These are phyloP conservation scores for Chenopodium berlandieri DNA, from an alignment of 148 eudicot genomes.

Conservation along the genomic window DNA sequence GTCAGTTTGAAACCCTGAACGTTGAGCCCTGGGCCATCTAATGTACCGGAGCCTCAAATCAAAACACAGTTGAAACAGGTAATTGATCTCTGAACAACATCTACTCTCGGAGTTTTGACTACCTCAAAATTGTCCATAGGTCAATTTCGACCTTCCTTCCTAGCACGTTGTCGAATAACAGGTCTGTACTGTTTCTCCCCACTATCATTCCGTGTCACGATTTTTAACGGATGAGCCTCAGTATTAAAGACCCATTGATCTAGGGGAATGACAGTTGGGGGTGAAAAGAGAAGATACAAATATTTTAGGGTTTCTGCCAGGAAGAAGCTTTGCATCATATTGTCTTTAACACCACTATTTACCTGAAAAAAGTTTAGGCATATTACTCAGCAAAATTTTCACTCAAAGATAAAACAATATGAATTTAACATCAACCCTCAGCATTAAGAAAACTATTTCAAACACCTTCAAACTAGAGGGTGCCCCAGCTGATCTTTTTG, in stretches of 20 bases:
- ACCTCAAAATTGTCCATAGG: conserved; percentile 15
- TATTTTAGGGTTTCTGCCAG: conserved; percentile 87
- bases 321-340: conserved; percentile 95
- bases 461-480: not conserved
- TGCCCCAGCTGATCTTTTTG: too few relatives aligned
- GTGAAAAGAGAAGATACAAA: conserved; percentile 81
- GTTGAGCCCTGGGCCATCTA: conserved; percentile 5
- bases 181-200: conserved; percentile 40
- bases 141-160: conserved; percentile 64
- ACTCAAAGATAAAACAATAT: not conserved
- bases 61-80: not conserved
- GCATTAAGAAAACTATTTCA: too few relatives aligned
- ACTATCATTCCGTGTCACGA: conserved; percentile 45
- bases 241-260: conserved; percentile 94
- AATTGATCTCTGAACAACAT: conserved; percentile 17
- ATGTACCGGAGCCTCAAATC: not conserved
- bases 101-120: conserved; percentile 6
- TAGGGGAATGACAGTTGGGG: conserved; percentile 64
- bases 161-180: conserved; percentile 45
- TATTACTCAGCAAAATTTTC: not conserved
- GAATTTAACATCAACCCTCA: too few relatives aligned
- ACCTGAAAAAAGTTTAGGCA: conserved; percentile 41
- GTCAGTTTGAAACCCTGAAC: not conserved
- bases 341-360: conserved; percentile 77
- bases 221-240: conserved; percentile 81